Conservation (phyloP, 306 rosid species). For the Rosa persica region DNA sequence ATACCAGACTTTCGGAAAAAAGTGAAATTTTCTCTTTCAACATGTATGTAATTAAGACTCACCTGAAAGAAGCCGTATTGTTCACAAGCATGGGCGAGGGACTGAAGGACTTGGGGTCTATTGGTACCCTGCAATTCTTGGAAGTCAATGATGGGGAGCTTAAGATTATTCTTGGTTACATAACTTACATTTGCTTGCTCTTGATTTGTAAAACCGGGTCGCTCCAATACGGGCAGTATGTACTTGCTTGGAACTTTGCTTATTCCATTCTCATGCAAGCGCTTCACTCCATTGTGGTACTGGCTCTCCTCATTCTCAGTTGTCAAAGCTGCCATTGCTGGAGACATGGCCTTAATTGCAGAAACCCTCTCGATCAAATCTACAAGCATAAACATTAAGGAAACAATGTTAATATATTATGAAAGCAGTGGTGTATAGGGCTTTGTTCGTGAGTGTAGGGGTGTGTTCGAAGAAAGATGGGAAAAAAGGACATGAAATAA, state of each 20-base stretch:
- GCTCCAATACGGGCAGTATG: conserved; percentile 57
- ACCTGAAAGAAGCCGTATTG: conserved; percentile 84
- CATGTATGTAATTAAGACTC: not conserved
- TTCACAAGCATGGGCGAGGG: conserved; percentile 64
- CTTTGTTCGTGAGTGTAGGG: not conserved
- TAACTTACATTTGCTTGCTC: conserved; percentile 18
- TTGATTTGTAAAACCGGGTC: conserved; percentile 31
- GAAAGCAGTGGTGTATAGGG: not conserved
- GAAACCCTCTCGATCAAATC: not conserved
- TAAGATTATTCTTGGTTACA: conserved; percentile 30
- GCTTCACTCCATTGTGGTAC: conserved; percentile 72
- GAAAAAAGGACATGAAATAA: not conserved
- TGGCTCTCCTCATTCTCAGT: conserved; percentile 19
- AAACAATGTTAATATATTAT: not conserved
- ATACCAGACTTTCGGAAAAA: not conserved
- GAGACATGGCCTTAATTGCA: conserved; percentile 37
- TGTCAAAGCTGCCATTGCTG: conserved; percentile 39
- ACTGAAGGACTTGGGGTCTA: conserved; percentile 47
- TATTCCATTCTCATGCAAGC: conserved; percentile 58
- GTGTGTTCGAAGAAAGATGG: not conserved
- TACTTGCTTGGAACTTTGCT: conserved; percentile 57
- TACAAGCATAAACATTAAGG: not conserved
- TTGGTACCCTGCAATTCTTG: conserved; percentile 57
- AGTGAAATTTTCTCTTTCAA: not conserved
- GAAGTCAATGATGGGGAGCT: conserved; percentile 72